phyloP scores from a whole-genome alignment of 139 green algal species.

The Volvox africanus region DNA sequence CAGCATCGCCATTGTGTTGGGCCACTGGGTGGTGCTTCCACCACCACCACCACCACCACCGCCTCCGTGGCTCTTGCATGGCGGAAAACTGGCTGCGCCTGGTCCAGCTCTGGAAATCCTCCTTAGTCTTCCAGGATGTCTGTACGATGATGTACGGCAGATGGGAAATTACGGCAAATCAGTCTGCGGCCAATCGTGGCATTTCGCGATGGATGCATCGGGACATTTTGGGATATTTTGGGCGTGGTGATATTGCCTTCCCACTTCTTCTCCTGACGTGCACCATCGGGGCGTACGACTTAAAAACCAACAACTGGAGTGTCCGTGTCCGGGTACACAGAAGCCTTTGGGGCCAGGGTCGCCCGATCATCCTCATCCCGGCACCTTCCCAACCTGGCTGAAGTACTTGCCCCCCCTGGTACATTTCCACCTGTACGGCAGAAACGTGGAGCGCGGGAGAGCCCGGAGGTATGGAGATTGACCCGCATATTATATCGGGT shows the following conservation, averaged over 20 bases:
- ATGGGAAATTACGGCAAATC: neutral
- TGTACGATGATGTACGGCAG: neutral
- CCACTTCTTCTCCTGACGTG: too few relatives aligned
- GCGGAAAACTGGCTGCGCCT: slow-evolving; percentile 31
- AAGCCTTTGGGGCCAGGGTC: too few relatives aligned
- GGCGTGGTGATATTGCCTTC: too few relatives aligned
- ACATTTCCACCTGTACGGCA: slow-evolving; percentile 40
- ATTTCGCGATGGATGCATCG: too few relatives aligned
- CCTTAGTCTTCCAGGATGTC: slow-evolving; percentile 56
- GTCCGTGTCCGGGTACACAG: too few relatives aligned
- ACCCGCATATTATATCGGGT: too few relatives aligned
- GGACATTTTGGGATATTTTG: too few relatives aligned
- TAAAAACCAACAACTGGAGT: too few relatives aligned
- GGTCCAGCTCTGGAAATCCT: slow-evolving; percentile 56
- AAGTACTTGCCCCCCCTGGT: slow-evolving; percentile 62
- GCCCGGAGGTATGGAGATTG: too few relatives aligned
- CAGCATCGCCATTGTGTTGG: slow-evolving; percentile 50
- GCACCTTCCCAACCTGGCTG: neutral
- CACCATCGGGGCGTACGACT: too few relatives aligned
- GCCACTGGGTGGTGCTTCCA: slow-evolving; percentile 25
- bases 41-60: neutral
- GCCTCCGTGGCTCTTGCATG: neutral
- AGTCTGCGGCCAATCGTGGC: neutral
- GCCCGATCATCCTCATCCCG: too few relatives aligned
- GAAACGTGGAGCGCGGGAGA: too few relatives aligned